Evolutionary conservation across 192 early-diverging fungal species (phyloP).

Genomic region (Linnemannia exigua): DNA sequence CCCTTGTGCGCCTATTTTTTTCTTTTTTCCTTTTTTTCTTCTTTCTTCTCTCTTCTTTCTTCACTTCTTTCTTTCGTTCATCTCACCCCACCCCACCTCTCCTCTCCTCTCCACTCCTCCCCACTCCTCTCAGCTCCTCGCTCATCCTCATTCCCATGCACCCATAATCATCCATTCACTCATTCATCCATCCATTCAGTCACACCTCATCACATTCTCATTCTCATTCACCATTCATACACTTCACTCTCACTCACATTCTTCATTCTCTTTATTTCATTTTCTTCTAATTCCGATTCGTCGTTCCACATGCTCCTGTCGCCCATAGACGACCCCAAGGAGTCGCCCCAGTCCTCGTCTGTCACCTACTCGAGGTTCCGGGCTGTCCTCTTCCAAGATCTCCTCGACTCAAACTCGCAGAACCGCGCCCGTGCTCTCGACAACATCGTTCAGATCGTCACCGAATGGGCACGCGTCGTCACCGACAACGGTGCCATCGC

Average conservation of each 20-base stretch:
- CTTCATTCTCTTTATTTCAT: slow-evolving; percentile 1
- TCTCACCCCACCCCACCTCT: not conserved
- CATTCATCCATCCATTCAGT: slow-evolving; percentile 3
- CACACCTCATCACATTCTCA: not conserved
- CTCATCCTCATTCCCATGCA: slow-evolving; percentile 7
- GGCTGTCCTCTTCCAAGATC: slow-evolving; percentile 54
- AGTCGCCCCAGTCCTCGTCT: slow-evolving; percentile 38
- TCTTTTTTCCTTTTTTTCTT: not conserved
- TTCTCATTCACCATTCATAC: not conserved
- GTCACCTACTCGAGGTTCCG: slow-evolving; percentile 56
- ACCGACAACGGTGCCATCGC: slow-evolving; percentile 49
- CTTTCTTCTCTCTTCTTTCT: slow-evolving; percentile 8
- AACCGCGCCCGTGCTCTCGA: slow-evolving; percentile 52
- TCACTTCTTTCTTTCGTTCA: not conserved
- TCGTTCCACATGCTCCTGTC: slow-evolving; percentile 48
- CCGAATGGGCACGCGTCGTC: slow-evolving; percentile 53
- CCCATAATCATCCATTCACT: not conserved
- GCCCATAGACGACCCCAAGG: slow-evolving; percentile 57
- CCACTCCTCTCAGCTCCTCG: not conserved
- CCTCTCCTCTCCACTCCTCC: not conserved
- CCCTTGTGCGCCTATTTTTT: slow-evolving; percentile 1
- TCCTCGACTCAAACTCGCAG: slow-evolving; percentile 38
- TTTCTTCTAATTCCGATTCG: not conserved
- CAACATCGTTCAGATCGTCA: slow-evolving; percentile 57
- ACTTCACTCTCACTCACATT: not conserved